Evolutionary conservation across 2,329 filamentous ascomycete species (phyloP), one percentile per base, ranked within the genome.

Genomic region (Penicillium sclerotigenum): DNA sequence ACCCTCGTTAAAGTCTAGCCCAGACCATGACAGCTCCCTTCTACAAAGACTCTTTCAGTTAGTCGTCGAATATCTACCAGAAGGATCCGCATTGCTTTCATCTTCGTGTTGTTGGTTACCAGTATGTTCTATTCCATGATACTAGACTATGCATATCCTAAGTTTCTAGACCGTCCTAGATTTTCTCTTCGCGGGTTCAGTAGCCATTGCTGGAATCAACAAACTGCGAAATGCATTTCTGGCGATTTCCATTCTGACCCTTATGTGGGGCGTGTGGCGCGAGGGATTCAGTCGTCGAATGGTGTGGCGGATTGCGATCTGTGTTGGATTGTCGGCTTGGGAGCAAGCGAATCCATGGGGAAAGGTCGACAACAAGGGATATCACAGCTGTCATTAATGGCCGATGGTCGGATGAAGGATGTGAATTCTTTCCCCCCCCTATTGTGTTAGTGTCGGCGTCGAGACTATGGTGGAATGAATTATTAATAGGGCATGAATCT

Each of bases 141-240:
- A 18, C 13, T n/a, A 3, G 9, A 3, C 24, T 31, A 37, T 26
- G 14, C n/a, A 37, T n/a, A 22, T 43, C 9, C 37, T 57, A 36
- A 54, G 0, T 42, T 42, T 24, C 6, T 36, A 64, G 61, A 48
- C 58, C 18, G n/a, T 57, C 11, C 48, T 63, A 4, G 59, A 63
- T 20, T 56, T 60, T 7, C 46, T 62, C 9, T 62, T 62, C 33
- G 57, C 61, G 1, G 61, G 61, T 14, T 63, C 61, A 6, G 48
- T 63, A 16, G 58, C 61, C 13, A 56, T 58, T 29, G 51, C 48
- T 36, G 45, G 59, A 14, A 29, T 63, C 3, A 47, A 62, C 16
- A 57, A 45, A 36, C 42, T 63, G 18, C 59, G 58, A 8, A 48
- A 36, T 16, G 11, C 54, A 16, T 57, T 63, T n/a, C 18, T 63